Base-by-base conservation (phyloP, 306 rosid species). In the Gynostemma pentaphyllum region DNA sequence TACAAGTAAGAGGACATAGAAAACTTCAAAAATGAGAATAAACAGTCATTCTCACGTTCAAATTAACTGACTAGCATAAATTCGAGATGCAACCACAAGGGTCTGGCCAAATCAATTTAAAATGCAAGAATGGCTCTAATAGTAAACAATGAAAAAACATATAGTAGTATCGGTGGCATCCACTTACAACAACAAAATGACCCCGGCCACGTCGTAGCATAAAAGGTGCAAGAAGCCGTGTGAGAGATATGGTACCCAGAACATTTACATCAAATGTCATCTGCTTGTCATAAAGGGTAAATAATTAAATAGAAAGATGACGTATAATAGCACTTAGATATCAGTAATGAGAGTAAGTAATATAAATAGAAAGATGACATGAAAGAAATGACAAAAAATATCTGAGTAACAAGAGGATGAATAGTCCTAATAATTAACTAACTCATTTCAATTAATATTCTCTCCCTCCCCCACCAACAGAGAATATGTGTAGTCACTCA, bases 151-250 rank as follows among this genome's bases (percentile, higher is more conserved):
- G 47, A 23, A 18, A 50, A 66, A 46, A 9, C 15, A 66, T 28
- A 23, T 32, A 39, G 28, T 15, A 55, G 30, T 6, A 56, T 68
- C 30, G 65, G 44, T 34, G 66, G 60, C 74, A 52, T 54, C 50
- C 52, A 70, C 95, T 48, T 84, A 92, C 98, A 89, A 92, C 98
- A 77, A 92, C 96, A 78, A 88, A 92, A 77, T 86, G 96, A 64
- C 98, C 98, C 51, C 68, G 78, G 48, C 98, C 96, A 68, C 94
- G 86, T 78, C 39, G 80, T 80, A 92, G 74, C 95, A 92, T 88
- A 82, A 68, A 84, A 76, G 95, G 98, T 65, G 89, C 75, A 77
- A 92, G 81, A 66, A 84, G 80, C 74, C 67, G 82, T 22, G 98
- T 92, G 24, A 88, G 98, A 40, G 87, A 77, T 54, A 92, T 84